Percentiles rank a stretch among this genome's conserved stretches.
Evolutionary conservation across 1,139 yeast species (phyloP).

Genomic region (Scheffersomyces illinoinensis): DNA sequence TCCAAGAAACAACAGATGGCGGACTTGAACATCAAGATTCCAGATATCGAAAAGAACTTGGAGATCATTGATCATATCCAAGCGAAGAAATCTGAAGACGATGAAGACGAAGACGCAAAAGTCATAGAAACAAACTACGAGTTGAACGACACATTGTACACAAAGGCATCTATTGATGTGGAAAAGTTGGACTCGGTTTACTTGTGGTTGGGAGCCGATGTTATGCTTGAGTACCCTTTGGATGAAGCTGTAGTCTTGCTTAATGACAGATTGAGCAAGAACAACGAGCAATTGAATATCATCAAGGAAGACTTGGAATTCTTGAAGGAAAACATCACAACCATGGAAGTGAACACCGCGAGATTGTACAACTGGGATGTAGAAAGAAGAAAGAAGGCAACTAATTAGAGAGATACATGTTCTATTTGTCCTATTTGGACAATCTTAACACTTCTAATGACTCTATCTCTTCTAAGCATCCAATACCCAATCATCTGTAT

Average conservation of each 20-base stretch:
- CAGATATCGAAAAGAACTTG: constrained; percentile 84
- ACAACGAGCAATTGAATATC: constrained; percentile 55
- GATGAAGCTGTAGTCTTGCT: constrained; percentile 81
- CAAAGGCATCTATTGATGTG: constrained; percentile 71
- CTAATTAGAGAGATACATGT: constrained; percentile 3
- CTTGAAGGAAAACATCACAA: constrained; percentile 88
- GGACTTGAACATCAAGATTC: constrained; percentile 73
- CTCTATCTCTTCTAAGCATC: neutral
- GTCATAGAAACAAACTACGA: constrained; percentile 75
- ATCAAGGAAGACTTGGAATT: constrained; percentile 87
- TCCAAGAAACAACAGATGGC: constrained; percentile 70
- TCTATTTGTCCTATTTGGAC: no score
- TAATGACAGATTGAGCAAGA: constrained; percentile 59
- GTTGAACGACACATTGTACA: constrained; percentile 86
- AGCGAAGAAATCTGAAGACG: constrained; percentile 36
- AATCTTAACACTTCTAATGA: neutral
- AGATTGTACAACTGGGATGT: constrained; percentile 96
- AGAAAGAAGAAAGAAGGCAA: constrained; percentile 62
- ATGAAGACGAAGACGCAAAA: constrained; percentile 33
- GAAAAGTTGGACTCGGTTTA: constrained; percentile 55
- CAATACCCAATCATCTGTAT: neutral
- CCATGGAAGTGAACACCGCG: constrained; percentile 97
- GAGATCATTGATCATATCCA: constrained; percentile 67
- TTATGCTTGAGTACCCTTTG: constrained; percentile 92
- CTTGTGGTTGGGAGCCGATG: constrained; percentile 96